These are phyloP conservation scores for Psilocybe mexicana DNA, from an alignment of 1,284 basidiomycete genomes.

Conservation along the genomic window DNA sequence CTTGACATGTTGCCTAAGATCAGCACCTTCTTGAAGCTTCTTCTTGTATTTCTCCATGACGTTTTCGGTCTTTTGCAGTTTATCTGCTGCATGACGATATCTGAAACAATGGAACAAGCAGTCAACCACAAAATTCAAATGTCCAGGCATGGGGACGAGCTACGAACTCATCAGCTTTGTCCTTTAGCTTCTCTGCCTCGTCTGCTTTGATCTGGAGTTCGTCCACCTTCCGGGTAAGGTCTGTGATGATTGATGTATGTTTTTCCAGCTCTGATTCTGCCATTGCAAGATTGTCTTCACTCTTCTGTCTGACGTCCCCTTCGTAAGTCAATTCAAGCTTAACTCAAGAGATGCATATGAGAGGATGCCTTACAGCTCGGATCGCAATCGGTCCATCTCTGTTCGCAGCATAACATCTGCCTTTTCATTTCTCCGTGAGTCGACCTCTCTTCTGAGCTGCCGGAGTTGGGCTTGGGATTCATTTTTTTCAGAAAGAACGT, in stretches of 20 bases:
- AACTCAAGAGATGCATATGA: neutral
- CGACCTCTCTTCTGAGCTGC: conserved; percentile 58
- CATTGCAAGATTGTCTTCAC: conserved; percentile 83
- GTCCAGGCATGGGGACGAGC: neutral
- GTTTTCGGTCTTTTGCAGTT: conserved; percentile 91
- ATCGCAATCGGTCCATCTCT: conserved; percentile 79
- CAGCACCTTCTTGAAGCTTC: conserved; percentile 93
- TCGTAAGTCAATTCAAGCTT: conserved; percentile 26
- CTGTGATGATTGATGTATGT: conserved; percentile 65
- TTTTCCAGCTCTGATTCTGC: conserved; percentile 81
- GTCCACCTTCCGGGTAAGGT: conserved; percentile 77
- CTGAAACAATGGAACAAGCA: conserved; percentile 37
- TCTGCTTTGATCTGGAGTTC: conserved; percentile 82
- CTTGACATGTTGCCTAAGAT: conserved; percentile 85
- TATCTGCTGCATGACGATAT: conserved; percentile 88
- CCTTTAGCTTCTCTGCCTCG: conserved; percentile 79
- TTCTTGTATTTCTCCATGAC: conserved; percentile 99
- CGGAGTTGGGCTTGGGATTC: conserved; percentile 60
- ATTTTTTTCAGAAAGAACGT: conserved; percentile 69
- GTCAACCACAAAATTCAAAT: neutral
- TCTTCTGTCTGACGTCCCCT: conserved; percentile 71
- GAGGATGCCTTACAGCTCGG: conserved; percentile 68
- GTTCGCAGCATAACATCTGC: conserved; percentile 68
- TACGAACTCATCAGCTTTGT: conserved; percentile 90
- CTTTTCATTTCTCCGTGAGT: conserved; percentile 63